Evolutionary conservation across 2,329 filamentous ascomycete species (phyloP), one percentile per base, ranked within the genome.

Genomic region (Penicillium sp.): DNA sequence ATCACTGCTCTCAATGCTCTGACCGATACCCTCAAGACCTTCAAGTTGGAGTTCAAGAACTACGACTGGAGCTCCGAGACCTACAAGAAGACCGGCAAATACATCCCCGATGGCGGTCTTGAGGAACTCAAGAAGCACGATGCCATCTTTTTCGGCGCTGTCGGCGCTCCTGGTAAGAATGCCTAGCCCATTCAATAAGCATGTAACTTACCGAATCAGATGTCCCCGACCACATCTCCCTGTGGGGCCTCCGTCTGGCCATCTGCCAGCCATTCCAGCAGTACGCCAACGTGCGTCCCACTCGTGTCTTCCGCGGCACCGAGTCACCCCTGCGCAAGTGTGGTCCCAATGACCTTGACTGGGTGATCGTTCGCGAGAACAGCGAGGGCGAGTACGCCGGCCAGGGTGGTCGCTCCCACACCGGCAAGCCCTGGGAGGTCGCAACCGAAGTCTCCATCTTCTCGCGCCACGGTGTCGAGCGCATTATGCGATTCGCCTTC

Each of bases 181-280:
- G 36, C 6, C 13, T 9, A 31, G 10, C 5, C 11, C 39, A 34
- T n/a, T 0, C 1, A 34, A 24, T 27, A 0, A 9, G 32, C 6
- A 22, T 21, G 2, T 21, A 18, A 36, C 36, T 49, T 16, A 47
- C 13, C 5, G 22, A 21, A 49, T 3, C 44, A 79, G 79, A 85
- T 47, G 84, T 89, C 0, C 86, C 86, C 1, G 86, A 89, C 59
- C 83, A 89, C 58, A 82, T 88, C 54, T 84, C 83, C 0, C 81
- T 90, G 1, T 89, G 87, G 87, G 81, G 81, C 7, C 80, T 87
- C 31, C 82, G 88, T 43, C 75, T 90, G 7, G 85, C 85, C 16
- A 88, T 90, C 63, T 82, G 87, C 36, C 84, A 87, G 48, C 79
- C 84, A 36, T 79, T 89, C 43, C 86, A 88, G 57, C 86, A 89